Conservation (phyloP, 2,329 filamentous ascomycete species). For the Elsinoe necatrix region DNA sequence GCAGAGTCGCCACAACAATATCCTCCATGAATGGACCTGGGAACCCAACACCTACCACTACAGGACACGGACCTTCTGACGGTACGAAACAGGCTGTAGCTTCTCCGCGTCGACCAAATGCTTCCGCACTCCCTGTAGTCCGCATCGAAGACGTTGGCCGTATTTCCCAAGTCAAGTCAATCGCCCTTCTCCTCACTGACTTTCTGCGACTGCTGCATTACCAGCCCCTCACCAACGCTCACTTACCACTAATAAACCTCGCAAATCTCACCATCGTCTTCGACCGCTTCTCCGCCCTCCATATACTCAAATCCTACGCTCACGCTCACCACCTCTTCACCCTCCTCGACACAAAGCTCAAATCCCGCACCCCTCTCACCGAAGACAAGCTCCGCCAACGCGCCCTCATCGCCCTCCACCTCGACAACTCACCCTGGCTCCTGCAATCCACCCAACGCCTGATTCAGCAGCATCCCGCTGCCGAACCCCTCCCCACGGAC, state of each 20-base stretch:
- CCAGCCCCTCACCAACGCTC: constrained; percentile 36
- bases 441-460: constrained; percentile 56
- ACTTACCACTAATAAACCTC: constrained; percentile 51
- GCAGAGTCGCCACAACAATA: constrained; percentile 45
- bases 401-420: constrained; percentile 56
- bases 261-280: constrained; percentile 62
- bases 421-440: constrained; percentile 55
- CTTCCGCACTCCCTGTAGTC: constrained; percentile 49
- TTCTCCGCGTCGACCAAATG: not conserved
- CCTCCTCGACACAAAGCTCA: constrained; percentile 37
- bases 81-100: no score
- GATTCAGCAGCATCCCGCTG: constrained; percentile 44
- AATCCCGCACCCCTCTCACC: constrained; percentile 32
- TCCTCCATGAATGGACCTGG: constrained; percentile 39
- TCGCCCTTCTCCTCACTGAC: constrained; percentile 49
- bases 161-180: constrained; percentile 54
- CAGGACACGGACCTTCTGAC: no score
- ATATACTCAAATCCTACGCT: constrained; percentile 47
- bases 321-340: constrained; percentile 37
- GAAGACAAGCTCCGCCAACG: constrained; percentile 64
- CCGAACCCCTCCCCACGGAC: constrained; percentile 26
- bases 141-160: constrained; percentile 60
- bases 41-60: constrained; percentile 41
- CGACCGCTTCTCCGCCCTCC: constrained; percentile 62
- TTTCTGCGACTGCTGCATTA: constrained; percentile 60